Conservation (phyloP, 768 basidiomycete genomes). For the Pleurotus citrinopileatus region DNA sequence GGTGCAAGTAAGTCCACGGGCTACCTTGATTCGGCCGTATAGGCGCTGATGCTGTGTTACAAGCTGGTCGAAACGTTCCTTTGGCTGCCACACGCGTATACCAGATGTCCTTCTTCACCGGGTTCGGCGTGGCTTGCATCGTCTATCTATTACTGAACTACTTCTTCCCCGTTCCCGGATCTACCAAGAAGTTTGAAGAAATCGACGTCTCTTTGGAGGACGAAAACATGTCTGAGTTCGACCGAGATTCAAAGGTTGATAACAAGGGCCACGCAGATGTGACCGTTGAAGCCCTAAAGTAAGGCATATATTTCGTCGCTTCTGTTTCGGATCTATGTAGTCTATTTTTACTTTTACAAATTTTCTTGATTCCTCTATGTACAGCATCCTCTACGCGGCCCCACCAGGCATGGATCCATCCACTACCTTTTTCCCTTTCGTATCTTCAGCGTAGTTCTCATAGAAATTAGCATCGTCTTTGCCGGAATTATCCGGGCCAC, state of each 20-base stretch:
- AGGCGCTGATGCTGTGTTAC: slow-evolving; percentile 1
- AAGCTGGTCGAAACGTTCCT: slow-evolving; percentile 60
- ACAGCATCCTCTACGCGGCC: neutral
- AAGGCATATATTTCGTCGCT: neutral
- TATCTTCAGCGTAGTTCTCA: slow-evolving; percentile 84
- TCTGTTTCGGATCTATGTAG: neutral
- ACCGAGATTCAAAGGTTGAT: neutral
- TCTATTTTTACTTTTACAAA: too few species aligned
- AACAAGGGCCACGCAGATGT: neutral
- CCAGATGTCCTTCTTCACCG: slow-evolving; percentile 82
- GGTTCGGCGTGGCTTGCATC: slow-evolving; percentile 65
- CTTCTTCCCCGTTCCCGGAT: slow-evolving; percentile 58
- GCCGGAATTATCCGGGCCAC: slow-evolving; percentile 27
- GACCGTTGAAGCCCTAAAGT: neutral
- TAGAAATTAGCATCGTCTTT: slow-evolving; percentile 80
- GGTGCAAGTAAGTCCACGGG: slow-evolving; percentile 54
- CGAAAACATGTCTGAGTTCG: neutral
- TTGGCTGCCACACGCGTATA: slow-evolving; percentile 71
- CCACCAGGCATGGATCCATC: neutral
- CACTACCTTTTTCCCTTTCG: slow-evolving; percentile 53
- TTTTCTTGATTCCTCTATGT: too few species aligned
- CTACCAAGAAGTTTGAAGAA: slow-evolving; percentile 44
- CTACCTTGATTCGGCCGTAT: neutral
- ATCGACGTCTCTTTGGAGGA: slow-evolving; percentile 39
- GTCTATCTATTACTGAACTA: slow-evolving; percentile 60